Percentiles rank a stretch among this genome's conserved stretches.
Evolutionary conservation across 192 early-diverging fungal genomes (phyloP).

Genomic region (Rhizophlyctis rosea): DNA sequence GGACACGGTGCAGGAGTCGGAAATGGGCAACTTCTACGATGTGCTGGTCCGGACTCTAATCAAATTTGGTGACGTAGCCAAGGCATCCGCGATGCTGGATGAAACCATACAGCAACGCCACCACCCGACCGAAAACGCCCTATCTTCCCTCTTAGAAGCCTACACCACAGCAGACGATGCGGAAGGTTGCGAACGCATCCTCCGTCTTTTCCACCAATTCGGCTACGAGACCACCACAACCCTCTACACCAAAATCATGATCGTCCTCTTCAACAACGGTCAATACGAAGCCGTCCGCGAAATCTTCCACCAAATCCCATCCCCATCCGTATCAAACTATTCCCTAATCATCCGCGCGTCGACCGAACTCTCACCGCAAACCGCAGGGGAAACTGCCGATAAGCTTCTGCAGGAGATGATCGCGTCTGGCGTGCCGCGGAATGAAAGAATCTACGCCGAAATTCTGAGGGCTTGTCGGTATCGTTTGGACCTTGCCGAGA

Average conservation of each 20-base stretch:
- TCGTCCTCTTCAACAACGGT: not conserved
- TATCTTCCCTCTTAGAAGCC: not conserved
- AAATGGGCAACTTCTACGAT: not conserved
- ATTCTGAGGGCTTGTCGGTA: not conserved
- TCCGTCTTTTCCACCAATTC: not conserved
- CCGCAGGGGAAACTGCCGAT: not conserved
- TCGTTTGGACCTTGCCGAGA: not conserved
- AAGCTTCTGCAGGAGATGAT: not conserved
- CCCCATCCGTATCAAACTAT: not conserved
- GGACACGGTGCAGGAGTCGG: not conserved
- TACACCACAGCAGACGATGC: not conserved
- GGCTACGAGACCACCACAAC: not conserved
- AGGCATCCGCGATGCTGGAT: not conserved
- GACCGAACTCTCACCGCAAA: not conserved
- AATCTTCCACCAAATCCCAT: not conserved
- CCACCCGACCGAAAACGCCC: not conserved
- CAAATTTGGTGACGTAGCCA: not conserved
- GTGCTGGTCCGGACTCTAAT: not conserved
- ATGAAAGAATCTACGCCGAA: not conserved
- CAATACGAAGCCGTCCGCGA: not conserved
- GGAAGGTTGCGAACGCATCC: not conserved
- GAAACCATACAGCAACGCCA: not conserved
- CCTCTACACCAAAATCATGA: not conserved
- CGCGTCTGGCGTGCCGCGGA: not conserved
- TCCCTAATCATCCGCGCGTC: not conserved